These are phyloP conservation scores for Phlegmacium glaucopus DNA, from an alignment of 768 basidiomycete genomes.

Conservation along the genomic window DNA sequence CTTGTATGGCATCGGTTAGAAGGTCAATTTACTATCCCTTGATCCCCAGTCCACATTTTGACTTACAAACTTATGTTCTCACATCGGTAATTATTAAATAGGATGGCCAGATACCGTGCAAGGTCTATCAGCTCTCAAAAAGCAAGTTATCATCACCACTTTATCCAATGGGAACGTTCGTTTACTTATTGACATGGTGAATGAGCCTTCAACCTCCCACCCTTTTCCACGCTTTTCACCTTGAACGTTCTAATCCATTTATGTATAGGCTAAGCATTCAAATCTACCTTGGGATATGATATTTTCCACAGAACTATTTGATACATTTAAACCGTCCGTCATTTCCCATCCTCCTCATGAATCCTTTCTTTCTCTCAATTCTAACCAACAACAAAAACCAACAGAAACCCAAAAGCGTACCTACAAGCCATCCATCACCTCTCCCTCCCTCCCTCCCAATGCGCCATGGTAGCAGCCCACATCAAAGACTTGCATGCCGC, in stretches of 20 bases:
- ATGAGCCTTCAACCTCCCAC: slow-evolving; percentile 1
- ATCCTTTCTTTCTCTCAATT: not conserved
- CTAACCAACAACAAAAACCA: not conserved
- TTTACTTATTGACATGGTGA: slow-evolving; percentile 59
- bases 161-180: slow-evolving; percentile 66
- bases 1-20: slow-evolving; percentile 58
- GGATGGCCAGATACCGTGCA: slow-evolving; percentile 56
- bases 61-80: too few species aligned
- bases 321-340: slow-evolving; percentile 63
- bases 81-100: slow-evolving; percentile 22
- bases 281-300: slow-evolving; percentile 63
- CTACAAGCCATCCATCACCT: slow-evolving; percentile 47
- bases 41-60: too few species aligned
- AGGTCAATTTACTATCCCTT: too few species aligned
- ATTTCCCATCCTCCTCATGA: not conserved
- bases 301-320: slow-evolving; percentile 58
- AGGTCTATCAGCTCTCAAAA: slow-evolving; percentile 50
- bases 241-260: not conserved
- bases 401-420: slow-evolving; percentile 52
- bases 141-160: slow-evolving; percentile 44
- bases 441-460: slow-evolving; percentile 41
- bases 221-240: too few species aligned
- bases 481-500: slow-evolving; percentile 54
- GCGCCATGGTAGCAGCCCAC: slow-evolving; percentile 69
- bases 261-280: slow-evolving; percentile 53